A percentile compares a stretch with the other conserved stretches of the same genome.
These are phyloP conservation scores for Basipetospora chlamydospora DNA, from an alignment of 2,329 filamentous ascomycete species.

Conservation along the genomic window DNA sequence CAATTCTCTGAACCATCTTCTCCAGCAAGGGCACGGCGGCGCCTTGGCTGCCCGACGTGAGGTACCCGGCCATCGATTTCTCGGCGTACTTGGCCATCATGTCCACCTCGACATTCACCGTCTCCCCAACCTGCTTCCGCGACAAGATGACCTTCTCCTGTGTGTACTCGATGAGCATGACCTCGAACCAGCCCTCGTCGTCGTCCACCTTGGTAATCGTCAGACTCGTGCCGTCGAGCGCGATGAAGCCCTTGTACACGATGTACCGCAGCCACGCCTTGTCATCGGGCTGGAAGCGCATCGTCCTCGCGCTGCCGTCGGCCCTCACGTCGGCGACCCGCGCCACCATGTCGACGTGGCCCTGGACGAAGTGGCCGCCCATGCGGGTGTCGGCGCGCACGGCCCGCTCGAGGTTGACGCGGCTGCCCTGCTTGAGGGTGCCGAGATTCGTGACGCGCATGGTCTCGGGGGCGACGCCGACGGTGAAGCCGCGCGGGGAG, in stretches of 20 bases:
- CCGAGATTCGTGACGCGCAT: constrained; percentile 94
- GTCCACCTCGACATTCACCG: constrained; percentile 87
- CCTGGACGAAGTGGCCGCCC: constrained; percentile 97
- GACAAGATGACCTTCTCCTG: constrained; percentile 83
- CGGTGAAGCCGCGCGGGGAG: constrained; percentile 51
- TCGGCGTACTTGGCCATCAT: constrained; percentile 76
- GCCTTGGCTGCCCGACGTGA: constrained; percentile 41
- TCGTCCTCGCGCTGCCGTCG: constrained; percentile 82
- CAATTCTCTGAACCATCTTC: constrained; percentile 59
- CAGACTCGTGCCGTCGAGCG: constrained; percentile 85
- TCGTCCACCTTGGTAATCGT: constrained; percentile 83
- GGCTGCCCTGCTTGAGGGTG: constrained; percentile 45
- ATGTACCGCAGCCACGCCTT: constrained; percentile 65
- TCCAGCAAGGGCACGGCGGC: constrained; percentile 44
- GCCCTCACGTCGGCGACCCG: constrained; percentile 55
- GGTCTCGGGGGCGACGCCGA: constrained; percentile 90
- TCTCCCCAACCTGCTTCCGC: constrained; percentile 61
- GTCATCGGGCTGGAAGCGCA: constrained; percentile 64
- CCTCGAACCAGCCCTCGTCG: constrained; percentile 69
- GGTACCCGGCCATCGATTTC: constrained; percentile 76
- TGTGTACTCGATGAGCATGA: constrained; percentile 96
- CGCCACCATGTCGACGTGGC: constrained; percentile 86
- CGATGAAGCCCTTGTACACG: constrained; percentile 92
- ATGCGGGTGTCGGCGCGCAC: constrained; percentile 85
- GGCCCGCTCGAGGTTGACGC: constrained; percentile 86